Conservation (phyloP, 352 stramenopile species). For the Globisporangium carolinianum region DNA sequence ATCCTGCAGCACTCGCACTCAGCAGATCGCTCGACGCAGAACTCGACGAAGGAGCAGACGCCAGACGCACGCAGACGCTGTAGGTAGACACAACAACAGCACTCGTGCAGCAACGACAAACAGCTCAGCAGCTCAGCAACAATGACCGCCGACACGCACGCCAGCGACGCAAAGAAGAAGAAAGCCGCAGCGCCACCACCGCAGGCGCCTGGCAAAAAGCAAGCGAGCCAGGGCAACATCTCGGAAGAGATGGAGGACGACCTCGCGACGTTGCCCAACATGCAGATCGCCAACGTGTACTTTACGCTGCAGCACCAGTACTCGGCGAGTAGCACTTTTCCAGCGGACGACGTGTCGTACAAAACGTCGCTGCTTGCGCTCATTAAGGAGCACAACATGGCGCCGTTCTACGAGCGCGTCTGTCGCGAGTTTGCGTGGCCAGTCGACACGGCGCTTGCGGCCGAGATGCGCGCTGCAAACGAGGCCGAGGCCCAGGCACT, state of each 20-base stretch:
- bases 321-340: slow-evolving; percentile 25
- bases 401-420: slow-evolving; percentile 71
- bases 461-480: slow-evolving; percentile 54
- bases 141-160: background rate
- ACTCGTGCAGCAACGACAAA: too few species aligned
- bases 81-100: too few species aligned
- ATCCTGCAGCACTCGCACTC: too few species aligned
- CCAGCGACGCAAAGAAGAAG: slow-evolving; percentile 4
- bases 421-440: slow-evolving; percentile 70
- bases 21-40: too few species aligned
- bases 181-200: background rate
- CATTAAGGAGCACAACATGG: slow-evolving; percentile 65
- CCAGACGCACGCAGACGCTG: too few species aligned
- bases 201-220: slow-evolving; percentile 20
- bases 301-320: slow-evolving; percentile 76
- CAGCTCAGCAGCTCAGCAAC: background rate
- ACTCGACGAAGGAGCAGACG: too few species aligned
- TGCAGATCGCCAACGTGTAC: slow-evolving; percentile 67
- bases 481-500: slow-evolving; percentile 66
- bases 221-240: slow-evolving; percentile 76
- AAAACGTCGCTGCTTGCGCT: slow-evolving; percentile 52
- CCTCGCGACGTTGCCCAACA: slow-evolving; percentile 70
- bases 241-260: slow-evolving; percentile 85
- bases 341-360: slow-evolving; percentile 22
- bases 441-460: slow-evolving; percentile 44